Percentiles rank a stretch among this genome's conserved stretches.
phyloP scores from a whole-genome alignment of 129 eudicot genomes.

The Dittrichia graveolens region DNA sequence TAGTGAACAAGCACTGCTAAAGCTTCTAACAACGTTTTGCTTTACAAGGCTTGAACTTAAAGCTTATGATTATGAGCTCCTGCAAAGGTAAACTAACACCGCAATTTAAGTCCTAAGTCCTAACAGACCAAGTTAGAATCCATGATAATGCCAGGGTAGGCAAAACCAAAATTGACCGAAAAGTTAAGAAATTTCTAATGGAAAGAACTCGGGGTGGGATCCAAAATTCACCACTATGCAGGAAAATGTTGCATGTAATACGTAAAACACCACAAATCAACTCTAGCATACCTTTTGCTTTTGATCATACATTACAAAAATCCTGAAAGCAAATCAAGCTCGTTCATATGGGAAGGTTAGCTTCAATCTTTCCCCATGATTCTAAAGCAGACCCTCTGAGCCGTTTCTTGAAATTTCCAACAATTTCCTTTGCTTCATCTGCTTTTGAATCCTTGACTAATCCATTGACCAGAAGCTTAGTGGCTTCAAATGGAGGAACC shows the following conservation, averaged over 20 bases:
- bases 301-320: conserved; percentile 19
- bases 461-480: conserved; percentile 46
- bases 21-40: neutral
- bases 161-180: conserved; percentile 1
- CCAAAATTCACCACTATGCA: conserved; percentile 23
- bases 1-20: conserved; percentile 13
- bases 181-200: conserved; percentile 18
- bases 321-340: conserved; percentile 20
- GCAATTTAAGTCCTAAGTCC: neutral
- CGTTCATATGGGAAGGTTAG: conserved; percentile 38
- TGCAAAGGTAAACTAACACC: neutral
- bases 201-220: conserved; percentile 9
- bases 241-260: conserved; percentile 3
- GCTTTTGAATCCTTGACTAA: conserved; percentile 43
- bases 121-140: conserved; percentile 23
- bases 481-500: conserved; percentile 55
- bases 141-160: conserved; percentile 6
- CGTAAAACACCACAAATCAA: conserved; percentile 10
- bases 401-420: conserved; percentile 39
- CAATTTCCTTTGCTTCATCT: conserved; percentile 44
- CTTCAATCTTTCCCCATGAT: conserved; percentile 58
- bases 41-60: too few species aligned
- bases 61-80: too few species aligned
- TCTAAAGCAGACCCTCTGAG: conserved; percentile 46
- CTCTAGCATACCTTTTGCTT: conserved; percentile 32